Percentiles rank a stretch among this genome's conserved stretches.
Conservation (phyloP, 257 asterid species). For the Solanum sitiens region DNA sequence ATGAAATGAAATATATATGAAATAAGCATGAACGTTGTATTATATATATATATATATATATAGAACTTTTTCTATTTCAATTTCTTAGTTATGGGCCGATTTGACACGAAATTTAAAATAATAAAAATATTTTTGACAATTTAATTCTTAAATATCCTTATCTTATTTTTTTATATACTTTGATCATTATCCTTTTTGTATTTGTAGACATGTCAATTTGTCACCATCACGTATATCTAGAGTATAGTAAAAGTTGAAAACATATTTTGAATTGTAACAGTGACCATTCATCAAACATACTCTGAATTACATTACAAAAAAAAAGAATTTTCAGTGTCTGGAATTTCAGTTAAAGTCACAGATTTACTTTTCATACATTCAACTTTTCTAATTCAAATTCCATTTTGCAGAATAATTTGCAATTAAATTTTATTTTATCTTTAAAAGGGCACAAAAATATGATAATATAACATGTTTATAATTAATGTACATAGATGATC, state of each 20-base stretch:
- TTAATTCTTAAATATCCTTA: background rate
- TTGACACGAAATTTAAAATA: background rate
- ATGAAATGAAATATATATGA: background rate
- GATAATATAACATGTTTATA: background rate
- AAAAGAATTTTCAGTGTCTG: conserved; percentile 2
- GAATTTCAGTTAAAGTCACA: conserved; percentile 1
- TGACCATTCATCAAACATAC: conserved; percentile 10
- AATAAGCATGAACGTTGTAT: background rate
- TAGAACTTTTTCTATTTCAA: background rate
- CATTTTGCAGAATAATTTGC: background rate
- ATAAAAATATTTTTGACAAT: background rate
- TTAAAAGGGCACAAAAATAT: background rate
- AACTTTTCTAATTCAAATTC: background rate
- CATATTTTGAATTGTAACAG: background rate
- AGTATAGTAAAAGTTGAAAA: background rate
- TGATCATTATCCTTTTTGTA: background rate
- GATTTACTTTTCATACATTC: background rate
- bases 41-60: background rate
- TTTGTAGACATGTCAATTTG: background rate
- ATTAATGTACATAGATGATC: background rate
- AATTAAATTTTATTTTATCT: background rate
- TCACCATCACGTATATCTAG: background rate
- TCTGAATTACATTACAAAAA: background rate
- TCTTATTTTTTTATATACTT: background rate
- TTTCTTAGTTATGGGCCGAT: background rate